Percentiles rank a stretch among this genome's conserved stretches.
These are phyloP conservation scores for Psilocybe tampanensis DNA, from an alignment of 768 basidiomycete genomes.

Conservation along the genomic window DNA sequence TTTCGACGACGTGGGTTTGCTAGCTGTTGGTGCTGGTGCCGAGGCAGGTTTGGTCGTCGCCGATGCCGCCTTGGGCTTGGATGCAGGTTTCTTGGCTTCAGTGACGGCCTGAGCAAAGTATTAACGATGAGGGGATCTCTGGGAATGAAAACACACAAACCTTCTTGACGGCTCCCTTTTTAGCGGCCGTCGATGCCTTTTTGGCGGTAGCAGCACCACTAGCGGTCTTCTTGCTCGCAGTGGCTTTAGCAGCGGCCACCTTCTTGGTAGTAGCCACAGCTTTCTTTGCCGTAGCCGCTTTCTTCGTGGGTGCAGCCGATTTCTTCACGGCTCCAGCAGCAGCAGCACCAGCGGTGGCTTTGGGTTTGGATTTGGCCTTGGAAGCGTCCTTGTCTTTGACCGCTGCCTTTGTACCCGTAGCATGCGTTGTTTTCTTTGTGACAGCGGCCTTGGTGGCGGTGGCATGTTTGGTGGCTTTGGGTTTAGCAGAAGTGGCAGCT, in stretches of 20 bases:
- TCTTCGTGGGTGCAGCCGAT: conserved; percentile 17
- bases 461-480: conserved; percentile 38
- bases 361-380: conserved; percentile 24
- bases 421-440: conserved; percentile 34
- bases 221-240: conserved; percentile 20
- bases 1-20: conserved; percentile 2
- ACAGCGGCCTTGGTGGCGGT: not conserved
- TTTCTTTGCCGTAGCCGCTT: conserved; percentile 19
- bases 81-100: conserved; percentile 41
- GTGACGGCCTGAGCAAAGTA: conserved; percentile 33
- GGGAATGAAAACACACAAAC: conserved; percentile 3
- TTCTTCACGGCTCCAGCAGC: not conserved
- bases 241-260: conserved; percentile 30
- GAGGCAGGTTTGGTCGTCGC: conserved; percentile 31
- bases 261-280: conserved; percentile 33
- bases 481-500: conserved; percentile 25
- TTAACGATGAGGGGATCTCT: not conserved
- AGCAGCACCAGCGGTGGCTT: not conserved
- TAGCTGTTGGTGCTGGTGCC: not conserved
- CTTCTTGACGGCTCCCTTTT: conserved; percentile 30
- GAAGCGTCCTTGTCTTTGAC: conserved; percentile 15
- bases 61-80: conserved; percentile 36
- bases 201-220: conserved; percentile 6
- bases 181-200: conserved; percentile 15
- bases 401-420: conserved; percentile 17